Conservation (phyloP, 2,329 filamentous ascomycete species). For the Daldinia sp. region DNA sequence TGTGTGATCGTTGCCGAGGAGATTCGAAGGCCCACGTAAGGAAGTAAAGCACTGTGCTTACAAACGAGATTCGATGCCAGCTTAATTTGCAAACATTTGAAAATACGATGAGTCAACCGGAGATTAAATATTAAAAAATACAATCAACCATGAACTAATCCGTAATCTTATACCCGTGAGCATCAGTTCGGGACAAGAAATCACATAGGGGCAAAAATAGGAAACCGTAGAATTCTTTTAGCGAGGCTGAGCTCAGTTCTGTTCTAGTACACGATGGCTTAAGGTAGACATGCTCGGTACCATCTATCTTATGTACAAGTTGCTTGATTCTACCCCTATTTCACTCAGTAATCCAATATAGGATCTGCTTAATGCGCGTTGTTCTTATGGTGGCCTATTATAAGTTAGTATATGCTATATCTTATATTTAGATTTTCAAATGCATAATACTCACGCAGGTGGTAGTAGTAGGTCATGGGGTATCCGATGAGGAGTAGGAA, state of each 20-base stretch:
- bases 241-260: slow-evolving; percentile 33
- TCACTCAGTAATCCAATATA: slow-evolving; percentile 22
- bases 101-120: background rate
- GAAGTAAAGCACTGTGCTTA: background rate
- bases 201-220: slow-evolving; percentile 3
- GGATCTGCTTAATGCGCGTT: slow-evolving; percentile 81
- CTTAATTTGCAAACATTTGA: background rate
- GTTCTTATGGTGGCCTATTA: slow-evolving; percentile 98
- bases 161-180: background rate
- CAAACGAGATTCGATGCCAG: background rate
- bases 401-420: slow-evolving; percentile 18
- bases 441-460: slow-evolving; percentile 78
- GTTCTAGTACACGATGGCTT: slow-evolving; percentile 45
- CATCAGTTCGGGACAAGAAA: background rate
- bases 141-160: background rate
- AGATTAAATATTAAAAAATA: background rate
- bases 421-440: background rate
- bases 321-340: slow-evolving; percentile 21
- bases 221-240: slow-evolving; percentile 21
- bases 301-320: slow-evolving; percentile 45
- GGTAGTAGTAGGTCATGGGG: slow-evolving; percentile 99
- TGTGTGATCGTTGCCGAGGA: background rate
- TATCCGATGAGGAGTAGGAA: slow-evolving; percentile 85
- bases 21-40: background rate
- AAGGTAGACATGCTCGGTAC: slow-evolving; percentile 32